Evolutionary conservation across 2,329 filamentous ascomycete species (phyloP).

Genomic region (Fusarium sublunatum): DNA sequence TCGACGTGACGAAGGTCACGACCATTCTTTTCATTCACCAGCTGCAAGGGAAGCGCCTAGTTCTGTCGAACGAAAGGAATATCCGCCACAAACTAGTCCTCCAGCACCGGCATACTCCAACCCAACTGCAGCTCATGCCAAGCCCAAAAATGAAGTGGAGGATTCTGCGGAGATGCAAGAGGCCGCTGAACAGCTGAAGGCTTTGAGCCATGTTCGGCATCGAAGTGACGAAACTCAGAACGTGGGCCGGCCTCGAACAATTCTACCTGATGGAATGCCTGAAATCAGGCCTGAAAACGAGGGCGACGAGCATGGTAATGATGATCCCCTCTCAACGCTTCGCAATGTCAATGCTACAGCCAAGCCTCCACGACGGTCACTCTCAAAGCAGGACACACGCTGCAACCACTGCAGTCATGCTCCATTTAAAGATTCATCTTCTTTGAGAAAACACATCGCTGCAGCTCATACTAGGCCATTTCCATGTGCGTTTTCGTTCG

Average conservation of each 20-base stretch:
- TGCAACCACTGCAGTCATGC: conserved; percentile 72
- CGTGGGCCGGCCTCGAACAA: conserved; percentile 52
- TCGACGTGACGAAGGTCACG: conserved; percentile 47
- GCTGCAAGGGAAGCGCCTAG: conserved; percentile 41
- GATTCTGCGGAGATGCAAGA: conserved; percentile 77
- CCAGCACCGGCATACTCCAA: conserved; percentile 39
- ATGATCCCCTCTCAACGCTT: conserved; percentile 38
- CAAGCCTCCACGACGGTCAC: conserved; percentile 59
- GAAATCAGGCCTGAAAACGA: conserved; percentile 53
- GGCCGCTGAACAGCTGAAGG: conserved; percentile 74
- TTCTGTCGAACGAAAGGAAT: conserved; percentile 42
- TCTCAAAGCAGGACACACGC: conserved; percentile 70
- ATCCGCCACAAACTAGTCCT: conserved; percentile 46
- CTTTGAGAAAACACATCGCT: conserved; percentile 73
- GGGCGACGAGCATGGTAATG: conserved; percentile 48
- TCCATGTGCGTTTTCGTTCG: conserved; percentile 85
- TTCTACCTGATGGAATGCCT: conserved; percentile 54
- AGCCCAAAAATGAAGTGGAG: conserved; percentile 57
- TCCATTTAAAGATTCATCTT: conserved; percentile 75
- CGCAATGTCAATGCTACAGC: conserved; percentile 45
- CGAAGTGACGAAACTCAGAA: conserved; percentile 58
- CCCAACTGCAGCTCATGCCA: conserved; percentile 36
- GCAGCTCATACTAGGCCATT: conserved; percentile 80
- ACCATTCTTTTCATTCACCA: conserved; percentile 42
- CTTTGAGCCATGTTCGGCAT: conserved; percentile 71